Evolutionary conservation across 169 alveolate genomes (phyloP), one percentile per base, ranked within the genome.

Genomic region (Plasmodium relictum): DNA sequence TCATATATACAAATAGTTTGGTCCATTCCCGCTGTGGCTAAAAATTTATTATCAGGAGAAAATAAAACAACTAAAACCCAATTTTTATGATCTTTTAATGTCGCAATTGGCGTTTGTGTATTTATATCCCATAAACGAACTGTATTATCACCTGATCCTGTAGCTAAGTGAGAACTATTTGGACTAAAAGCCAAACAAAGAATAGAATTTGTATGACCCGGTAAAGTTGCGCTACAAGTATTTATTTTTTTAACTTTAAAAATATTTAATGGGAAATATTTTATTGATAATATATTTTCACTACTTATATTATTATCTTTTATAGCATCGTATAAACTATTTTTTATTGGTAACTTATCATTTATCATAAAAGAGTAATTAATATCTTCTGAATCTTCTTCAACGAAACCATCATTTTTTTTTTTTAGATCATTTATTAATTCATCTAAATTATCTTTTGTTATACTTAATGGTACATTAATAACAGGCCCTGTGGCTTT

Each of bases 111-210:
- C 4, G 99, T 97, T 73, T 97, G 98, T 4, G 99, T 97, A 54
- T 93, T 72, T 70, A 98, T 93, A 88, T 97, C 99, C 99, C 99
- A 98, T 58, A 97, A 90, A 59, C 98, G 93, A 37, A 98, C 96
- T 9, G 98, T 95, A 12, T 97, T 93, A 89, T 98, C 99, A 42
- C 99, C 99, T 22, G 99, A 96, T 2, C 99, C 99, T 0, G 98
- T 95, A 10, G 99, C 99, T 31, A 98, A 85, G 20, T 93, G 86
- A 48, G 94, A 93, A 31, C 99, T 96, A 74, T 97, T 98, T 8
- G 99, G 98, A 56, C 99, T 97, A 88, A 97, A 97, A 24, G 97
- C 95, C 58, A 95, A 88, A 73, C 97, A 94, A 12, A 97, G 92
- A 12, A 97, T 94, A 6, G 99, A 96, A 52, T 94, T 98, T 24